A percentile compares a stretch with the other conserved stretches of the same genome.
Conservation (phyloP, 169 alveolate species). For the Besnoitia besnoiti region DNA sequence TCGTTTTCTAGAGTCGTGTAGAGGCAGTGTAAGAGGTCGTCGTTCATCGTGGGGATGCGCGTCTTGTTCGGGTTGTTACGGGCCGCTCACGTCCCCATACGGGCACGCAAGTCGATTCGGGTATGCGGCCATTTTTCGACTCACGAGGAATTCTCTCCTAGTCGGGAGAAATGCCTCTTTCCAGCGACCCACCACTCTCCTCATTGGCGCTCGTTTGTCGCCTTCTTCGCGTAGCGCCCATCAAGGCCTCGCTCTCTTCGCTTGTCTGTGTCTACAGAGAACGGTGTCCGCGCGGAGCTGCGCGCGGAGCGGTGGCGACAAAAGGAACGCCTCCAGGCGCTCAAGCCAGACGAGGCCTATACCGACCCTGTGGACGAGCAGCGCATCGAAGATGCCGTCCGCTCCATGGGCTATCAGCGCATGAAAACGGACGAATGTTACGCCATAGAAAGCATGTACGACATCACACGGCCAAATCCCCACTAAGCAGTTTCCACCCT, state of each 20-base stretch:
- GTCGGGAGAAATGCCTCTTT: no score
- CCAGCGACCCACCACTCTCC: no score
- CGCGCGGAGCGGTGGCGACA: background rate
- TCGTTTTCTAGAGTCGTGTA: no score
- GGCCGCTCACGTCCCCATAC: no score
- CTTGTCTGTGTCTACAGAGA: background rate
- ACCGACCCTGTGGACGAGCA: background rate
- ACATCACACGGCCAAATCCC: background rate
- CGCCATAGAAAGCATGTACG: conserved; percentile 18
- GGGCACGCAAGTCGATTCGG: no score
- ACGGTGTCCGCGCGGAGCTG: background rate
- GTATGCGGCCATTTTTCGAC: no score
- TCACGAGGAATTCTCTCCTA: no score
- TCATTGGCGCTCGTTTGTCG: background rate
- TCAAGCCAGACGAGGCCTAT: conserved; percentile 4
- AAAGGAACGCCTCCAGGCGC: background rate
- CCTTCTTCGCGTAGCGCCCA: no score
- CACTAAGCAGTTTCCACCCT: background rate
- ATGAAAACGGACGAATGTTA: background rate
- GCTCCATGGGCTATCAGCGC: background rate
- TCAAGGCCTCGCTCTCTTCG: no score
- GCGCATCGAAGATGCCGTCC: background rate
- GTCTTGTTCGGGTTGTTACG: no score
- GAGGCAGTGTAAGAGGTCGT: no score
- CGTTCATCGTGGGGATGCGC: no score